Evolutionary conservation across 495 filamentous ascomycete genomes (phyloP).

Genomic region (Hypoxylon trugodes): DNA sequence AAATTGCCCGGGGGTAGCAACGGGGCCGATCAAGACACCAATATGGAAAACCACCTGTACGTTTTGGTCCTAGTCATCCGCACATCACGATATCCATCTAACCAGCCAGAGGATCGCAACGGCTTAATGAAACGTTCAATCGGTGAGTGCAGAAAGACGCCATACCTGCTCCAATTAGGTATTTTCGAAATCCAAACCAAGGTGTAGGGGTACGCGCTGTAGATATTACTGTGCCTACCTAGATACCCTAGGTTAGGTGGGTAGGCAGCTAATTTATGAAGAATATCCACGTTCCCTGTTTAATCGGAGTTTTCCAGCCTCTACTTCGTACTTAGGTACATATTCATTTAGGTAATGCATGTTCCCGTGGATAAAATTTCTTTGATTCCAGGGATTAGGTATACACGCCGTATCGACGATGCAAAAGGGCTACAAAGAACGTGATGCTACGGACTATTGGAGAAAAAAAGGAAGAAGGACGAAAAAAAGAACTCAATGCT

Average conservation of each 20-base stretch:
- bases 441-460: no score
- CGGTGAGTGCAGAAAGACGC: neutral
- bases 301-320: slow-evolving; percentile 4
- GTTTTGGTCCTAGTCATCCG: slow-evolving; percentile 30
- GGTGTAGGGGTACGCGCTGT: neutral
- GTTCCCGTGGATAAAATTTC: neutral
- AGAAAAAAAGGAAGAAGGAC: no score
- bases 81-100: slow-evolving; percentile 33
- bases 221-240: no score
- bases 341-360: slow-evolving; percentile 2
- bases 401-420: no score
- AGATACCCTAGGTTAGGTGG: no score
- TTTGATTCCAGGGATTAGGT: neutral
- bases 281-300: slow-evolving; percentile 3
- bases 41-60: slow-evolving; percentile 27
- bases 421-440: no score
- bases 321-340: neutral
- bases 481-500: no score
- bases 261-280: neutral
- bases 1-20: slow-evolving; percentile 21
- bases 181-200: neutral
- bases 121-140: slow-evolving; percentile 17
- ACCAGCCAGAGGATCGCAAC: slow-evolving; percentile 2
- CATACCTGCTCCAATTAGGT: neutral
- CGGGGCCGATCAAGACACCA: slow-evolving; percentile 23